These are phyloP conservation scores for Aegilops longissima DNA, from an alignment of 176 grass and related monocot genomes.

Conservation along the genomic window DNA sequence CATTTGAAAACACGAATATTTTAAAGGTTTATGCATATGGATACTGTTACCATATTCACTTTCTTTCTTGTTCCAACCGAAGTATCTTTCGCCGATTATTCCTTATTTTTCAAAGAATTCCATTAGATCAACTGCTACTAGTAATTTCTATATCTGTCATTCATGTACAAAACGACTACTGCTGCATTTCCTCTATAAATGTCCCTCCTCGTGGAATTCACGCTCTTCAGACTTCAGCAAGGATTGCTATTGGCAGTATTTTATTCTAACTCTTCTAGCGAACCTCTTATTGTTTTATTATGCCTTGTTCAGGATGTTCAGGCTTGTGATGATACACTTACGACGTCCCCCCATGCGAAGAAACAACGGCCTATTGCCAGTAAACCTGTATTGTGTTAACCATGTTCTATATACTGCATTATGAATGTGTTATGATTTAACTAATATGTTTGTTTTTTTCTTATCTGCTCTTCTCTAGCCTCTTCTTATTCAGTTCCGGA, in stretches of 20 bases:
- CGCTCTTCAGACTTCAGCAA: background rate
- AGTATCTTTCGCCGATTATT: background rate
- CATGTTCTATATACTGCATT: background rate
- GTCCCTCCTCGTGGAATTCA: background rate
- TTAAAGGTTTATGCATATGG: no score
- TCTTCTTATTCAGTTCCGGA: slow-evolving; percentile 78
- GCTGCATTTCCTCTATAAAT: slow-evolving; percentile 6
- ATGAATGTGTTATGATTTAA: background rate
- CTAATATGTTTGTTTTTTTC: background rate
- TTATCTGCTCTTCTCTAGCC: slow-evolving; percentile 46
- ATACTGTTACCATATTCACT: background rate
- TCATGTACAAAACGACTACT: background rate
- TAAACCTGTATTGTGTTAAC: slow-evolving; percentile 36
- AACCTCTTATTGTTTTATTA: background rate
- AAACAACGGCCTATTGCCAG: background rate
- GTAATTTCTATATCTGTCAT: background rate
- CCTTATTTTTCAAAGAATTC: background rate
- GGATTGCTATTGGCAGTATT: background rate
- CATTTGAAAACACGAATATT: background rate
- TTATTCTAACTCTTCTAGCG: background rate
- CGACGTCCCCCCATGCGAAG: background rate
- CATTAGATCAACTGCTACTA: background rate
- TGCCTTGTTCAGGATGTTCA: slow-evolving; percentile 16
- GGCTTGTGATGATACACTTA: slow-evolving; percentile 10
- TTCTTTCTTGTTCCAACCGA: background rate